These are phyloP conservation scores for Pseudofabraea citricarpa DNA, from an alignment of 2,329 filamentous ascomycete species.

Conservation along the genomic window DNA sequence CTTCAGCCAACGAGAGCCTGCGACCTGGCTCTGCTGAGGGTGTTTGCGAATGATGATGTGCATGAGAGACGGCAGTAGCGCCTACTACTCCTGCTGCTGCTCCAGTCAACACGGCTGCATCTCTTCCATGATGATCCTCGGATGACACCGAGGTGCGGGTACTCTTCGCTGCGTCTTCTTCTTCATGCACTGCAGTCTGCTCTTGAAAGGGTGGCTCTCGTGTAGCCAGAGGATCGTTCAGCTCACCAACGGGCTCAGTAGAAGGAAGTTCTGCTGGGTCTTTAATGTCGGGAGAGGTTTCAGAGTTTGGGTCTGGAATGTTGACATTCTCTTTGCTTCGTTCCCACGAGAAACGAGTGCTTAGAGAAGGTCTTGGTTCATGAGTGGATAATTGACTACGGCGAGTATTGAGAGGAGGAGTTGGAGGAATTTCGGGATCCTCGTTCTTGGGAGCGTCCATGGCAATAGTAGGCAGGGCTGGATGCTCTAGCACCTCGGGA, in stretches of 20 bases:
- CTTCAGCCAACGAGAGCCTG: conserved; percentile 38
- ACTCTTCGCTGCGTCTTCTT: neutral
- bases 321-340: conserved; percentile 15
- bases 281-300: neutral
- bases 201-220: neutral
- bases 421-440: conserved; percentile 4
- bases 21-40: conserved; percentile 7
- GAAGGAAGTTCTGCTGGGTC: too few species aligned
- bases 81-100: conserved; percentile 10
- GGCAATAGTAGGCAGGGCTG: neutral
- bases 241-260: neutral
- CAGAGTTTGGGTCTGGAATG: neutral
- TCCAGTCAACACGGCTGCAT: conserved; percentile 12
- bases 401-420: conserved; percentile 20
- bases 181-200: neutral
- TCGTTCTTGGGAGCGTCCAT: neutral
- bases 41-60: neutral
- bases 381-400: conserved; percentile 8
- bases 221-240: too few species aligned
- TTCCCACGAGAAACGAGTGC: conserved; percentile 26
- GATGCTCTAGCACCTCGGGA: neutral
- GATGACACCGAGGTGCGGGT: neutral
- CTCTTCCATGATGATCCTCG: conserved; percentile 11
- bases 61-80: conserved; percentile 3
- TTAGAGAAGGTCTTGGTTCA: conserved; percentile 11